Evolutionary conservation across 169 alveolate genomes (phyloP).

Genomic region (Plasmodium adleri): DNA sequence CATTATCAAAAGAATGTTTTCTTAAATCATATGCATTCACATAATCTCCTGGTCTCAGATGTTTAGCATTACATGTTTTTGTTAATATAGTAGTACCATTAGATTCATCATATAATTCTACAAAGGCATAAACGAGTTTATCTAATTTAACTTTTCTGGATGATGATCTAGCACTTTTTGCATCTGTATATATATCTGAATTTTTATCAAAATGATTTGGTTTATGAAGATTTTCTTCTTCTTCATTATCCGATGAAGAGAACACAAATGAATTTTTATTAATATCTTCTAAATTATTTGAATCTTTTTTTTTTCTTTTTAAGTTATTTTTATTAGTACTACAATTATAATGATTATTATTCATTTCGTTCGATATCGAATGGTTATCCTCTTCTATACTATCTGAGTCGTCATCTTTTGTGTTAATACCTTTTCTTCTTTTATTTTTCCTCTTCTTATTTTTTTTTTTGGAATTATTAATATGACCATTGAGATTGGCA

Average conservation of each 20-base stretch:
- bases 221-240: background rate
- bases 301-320: constrained; percentile 41
- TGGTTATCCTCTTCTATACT: too few relatives aligned
- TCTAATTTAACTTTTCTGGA: constrained; percentile 69
- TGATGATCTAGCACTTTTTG: constrained; percentile 54
- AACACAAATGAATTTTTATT: background rate
- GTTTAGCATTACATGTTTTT: constrained; percentile 68
- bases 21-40: constrained; percentile 74
- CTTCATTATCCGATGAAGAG: background rate
- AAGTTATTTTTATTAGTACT: constrained; percentile 19
- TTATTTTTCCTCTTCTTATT: background rate
- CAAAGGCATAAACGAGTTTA: constrained; percentile 62
- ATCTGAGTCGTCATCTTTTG: too few relatives aligned
- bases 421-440: background rate
- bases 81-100: constrained; percentile 58
- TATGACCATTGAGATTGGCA: background rate
- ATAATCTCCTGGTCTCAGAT: constrained; percentile 73
- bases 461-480: background rate
- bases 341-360: background rate
- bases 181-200: constrained; percentile 7
- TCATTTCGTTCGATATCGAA: too few relatives aligned
- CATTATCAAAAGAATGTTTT: constrained; percentile 57
- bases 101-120: constrained; percentile 69
- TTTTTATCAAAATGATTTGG: background rate
- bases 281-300: background rate